Conservation (phyloP, 2,329 filamentous ascomycete genomes). For the Pseudocercospora cruenta region DNA sequence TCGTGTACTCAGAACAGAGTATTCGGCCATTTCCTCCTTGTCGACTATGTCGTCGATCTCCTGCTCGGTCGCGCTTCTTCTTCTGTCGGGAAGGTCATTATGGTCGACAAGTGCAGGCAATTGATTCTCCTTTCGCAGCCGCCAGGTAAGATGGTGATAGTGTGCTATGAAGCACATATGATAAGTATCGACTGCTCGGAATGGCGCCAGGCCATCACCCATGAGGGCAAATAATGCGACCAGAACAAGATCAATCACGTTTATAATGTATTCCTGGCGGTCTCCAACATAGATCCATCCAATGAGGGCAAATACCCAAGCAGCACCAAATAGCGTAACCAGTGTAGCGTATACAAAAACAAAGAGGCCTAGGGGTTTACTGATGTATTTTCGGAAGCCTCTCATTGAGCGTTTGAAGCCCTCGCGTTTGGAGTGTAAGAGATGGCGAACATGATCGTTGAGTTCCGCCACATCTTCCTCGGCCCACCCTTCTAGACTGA, state of each 20-base stretch:
- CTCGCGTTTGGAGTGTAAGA: conserved; percentile 79
- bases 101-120: conserved; percentile 68
- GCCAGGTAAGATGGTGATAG: conserved; percentile 70
- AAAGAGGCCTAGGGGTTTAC: conserved; percentile 74
- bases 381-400: conserved; percentile 79
- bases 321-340: conserved; percentile 81
- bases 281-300: conserved; percentile 82
- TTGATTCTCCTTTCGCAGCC: conserved; percentile 60
- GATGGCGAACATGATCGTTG: conserved; percentile 85
- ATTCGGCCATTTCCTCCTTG: conserved; percentile 55
- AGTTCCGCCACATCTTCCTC: conserved; percentile 73
- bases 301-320: conserved; percentile 90
- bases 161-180: conserved; percentile 83
- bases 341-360: conserved; percentile 82
- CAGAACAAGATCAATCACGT: conserved; percentile 61
- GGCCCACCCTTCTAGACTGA: conserved; percentile 73
- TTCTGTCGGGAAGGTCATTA: conserved; percentile 65
- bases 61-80: conserved; percentile 23
- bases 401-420: conserved; percentile 78
- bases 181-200: conserved; percentile 80
- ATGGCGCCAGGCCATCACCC: conserved; percentile 67
- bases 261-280: conserved; percentile 63
- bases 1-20: conserved; percentile 63
- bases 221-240: conserved; percentile 66
- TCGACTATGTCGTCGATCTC: conserved; percentile 44